Evolutionary conservation across 257 asterid genomes (phyloP).

Genomic region (Leonotis leonurus): DNA sequence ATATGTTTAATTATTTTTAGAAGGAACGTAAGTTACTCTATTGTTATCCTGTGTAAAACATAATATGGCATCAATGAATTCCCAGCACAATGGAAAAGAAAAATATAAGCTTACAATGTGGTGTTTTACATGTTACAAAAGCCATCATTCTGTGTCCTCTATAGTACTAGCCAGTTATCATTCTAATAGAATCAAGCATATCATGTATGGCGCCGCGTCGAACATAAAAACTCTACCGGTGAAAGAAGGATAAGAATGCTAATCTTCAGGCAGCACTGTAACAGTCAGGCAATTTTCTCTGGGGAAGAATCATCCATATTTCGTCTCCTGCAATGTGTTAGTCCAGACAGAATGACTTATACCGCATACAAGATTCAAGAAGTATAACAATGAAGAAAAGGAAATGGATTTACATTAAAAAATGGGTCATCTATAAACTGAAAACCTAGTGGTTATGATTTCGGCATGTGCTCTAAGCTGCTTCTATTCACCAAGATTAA

Average conservation of each 20-base stretch:
- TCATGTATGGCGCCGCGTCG: background rate
- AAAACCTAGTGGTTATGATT: background rate
- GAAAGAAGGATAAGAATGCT: constrained; percentile 3
- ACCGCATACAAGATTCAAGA: background rate
- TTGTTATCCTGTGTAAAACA: background rate
- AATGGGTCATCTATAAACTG: background rate
- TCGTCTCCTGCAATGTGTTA: constrained; percentile 19
- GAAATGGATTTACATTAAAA: background rate
- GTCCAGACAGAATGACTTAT: background rate
- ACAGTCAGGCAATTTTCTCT: background rate
- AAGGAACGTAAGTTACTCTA: too few species aligned
- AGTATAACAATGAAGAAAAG: background rate
- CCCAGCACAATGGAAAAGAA: constrained; percentile 6
- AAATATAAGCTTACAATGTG: constrained; percentile 6
- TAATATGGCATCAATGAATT: background rate
- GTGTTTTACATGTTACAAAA: constrained; percentile 1
- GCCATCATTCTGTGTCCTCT: constrained; percentile 1
- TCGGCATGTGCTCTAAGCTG: background rate
- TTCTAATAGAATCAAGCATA: constrained; percentile 8
- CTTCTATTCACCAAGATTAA: background rate
- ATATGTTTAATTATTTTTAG: too few species aligned
- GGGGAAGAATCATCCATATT: constrained; percentile 2
- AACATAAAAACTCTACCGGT: background rate
- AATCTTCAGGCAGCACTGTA: background rate
- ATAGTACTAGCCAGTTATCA: constrained; percentile 11